These are phyloP conservation scores for Cornus suecica DNA, from an alignment of 148 eudicot species.

Conservation along the genomic window DNA sequence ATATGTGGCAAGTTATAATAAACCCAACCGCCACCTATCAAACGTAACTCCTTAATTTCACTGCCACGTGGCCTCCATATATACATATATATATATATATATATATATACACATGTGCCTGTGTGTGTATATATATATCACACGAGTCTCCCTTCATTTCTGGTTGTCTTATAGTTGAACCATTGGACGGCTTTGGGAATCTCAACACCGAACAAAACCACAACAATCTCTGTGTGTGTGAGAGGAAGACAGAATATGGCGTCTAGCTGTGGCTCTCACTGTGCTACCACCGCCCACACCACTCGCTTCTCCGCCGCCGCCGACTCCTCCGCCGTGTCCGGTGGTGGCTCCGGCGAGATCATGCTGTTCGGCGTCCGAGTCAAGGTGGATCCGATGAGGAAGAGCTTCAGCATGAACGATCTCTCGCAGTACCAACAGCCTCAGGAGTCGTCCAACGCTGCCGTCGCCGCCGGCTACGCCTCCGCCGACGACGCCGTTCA, in stretches of 20 bases:
- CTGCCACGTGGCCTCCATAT: no score
- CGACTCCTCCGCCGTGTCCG: conserved; percentile 1
- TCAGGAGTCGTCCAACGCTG: conserved; percentile 18
- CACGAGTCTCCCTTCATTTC: neutral
- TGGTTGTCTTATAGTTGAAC: neutral
- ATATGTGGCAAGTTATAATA: no score
- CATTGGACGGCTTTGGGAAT: neutral
- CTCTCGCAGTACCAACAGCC: conserved; percentile 59
- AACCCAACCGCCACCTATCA: no score
- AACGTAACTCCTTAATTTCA: no score
- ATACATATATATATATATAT: no score
- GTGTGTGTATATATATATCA: no score
- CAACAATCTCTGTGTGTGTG: neutral
- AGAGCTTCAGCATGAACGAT: conserved; percentile 71
- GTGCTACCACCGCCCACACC: neutral
- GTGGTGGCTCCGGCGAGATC: conserved; percentile 41
- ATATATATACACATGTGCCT: no score
- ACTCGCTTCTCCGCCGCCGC: conserved; percentile 5
- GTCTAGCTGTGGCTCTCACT: neutral
- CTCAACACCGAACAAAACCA: neutral
- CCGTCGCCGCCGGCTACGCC: conserved; percentile 39
- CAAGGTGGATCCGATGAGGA: conserved; percentile 67
- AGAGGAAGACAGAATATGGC: neutral
- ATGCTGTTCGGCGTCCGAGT: conserved; percentile 79
- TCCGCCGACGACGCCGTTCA: conserved; percentile 67